Percentiles rank a stretch among this genome's conserved stretches.
Conservation (phyloP, 2,329 filamentous ascomycete genomes). For the Didymella sp. region DNA sequence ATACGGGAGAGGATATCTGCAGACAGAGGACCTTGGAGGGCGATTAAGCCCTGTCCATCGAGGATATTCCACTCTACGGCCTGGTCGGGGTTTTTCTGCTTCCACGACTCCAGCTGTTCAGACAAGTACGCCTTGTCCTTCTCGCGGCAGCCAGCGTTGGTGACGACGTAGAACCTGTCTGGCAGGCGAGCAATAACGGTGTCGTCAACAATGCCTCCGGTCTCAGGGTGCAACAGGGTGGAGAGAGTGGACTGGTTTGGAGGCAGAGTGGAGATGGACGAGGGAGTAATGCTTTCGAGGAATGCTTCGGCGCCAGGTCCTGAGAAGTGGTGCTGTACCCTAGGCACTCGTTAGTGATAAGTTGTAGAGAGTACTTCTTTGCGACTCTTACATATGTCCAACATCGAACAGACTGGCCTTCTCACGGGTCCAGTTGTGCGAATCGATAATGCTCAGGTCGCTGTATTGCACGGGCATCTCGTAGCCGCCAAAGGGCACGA, state of each 20-base stretch:
- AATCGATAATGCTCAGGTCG: constrained; percentile 77
- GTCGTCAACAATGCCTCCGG: constrained; percentile 94
- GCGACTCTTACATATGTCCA: constrained; percentile 77
- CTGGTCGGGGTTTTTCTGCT: constrained; percentile 47
- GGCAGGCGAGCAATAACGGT: constrained; percentile 81
- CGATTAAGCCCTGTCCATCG: constrained; percentile 78
- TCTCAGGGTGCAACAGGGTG: constrained; percentile 74
- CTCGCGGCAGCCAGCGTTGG: constrained; percentile 88
- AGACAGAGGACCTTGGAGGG: constrained; percentile 85
- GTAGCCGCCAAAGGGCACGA: constrained; percentile 95
- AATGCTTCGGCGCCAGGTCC: constrained; percentile 82
- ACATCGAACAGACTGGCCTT: constrained; percentile 95
- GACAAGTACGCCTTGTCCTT: constrained; percentile 84
- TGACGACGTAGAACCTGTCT: constrained; percentile 83
- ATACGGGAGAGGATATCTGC: constrained; percentile 71
- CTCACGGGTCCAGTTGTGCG: constrained; percentile 86
- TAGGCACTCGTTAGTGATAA: constrained; percentile 32
- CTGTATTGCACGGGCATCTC: constrained; percentile 92
- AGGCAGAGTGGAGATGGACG: constrained; percentile 69
- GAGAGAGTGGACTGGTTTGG: constrained; percentile 80
- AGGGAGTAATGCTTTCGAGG: constrained; percentile 83
- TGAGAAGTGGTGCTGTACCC: constrained; percentile 81
- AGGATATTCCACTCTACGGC: constrained; percentile 73
- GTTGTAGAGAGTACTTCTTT: constrained; percentile 17
- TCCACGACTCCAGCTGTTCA: constrained; percentile 66